Evolutionary conservation across 2,329 filamentous ascomycete genomes (phyloP), one percentile per base, ranked within the genome.

Genomic region (Clathrospora elynae): DNA sequence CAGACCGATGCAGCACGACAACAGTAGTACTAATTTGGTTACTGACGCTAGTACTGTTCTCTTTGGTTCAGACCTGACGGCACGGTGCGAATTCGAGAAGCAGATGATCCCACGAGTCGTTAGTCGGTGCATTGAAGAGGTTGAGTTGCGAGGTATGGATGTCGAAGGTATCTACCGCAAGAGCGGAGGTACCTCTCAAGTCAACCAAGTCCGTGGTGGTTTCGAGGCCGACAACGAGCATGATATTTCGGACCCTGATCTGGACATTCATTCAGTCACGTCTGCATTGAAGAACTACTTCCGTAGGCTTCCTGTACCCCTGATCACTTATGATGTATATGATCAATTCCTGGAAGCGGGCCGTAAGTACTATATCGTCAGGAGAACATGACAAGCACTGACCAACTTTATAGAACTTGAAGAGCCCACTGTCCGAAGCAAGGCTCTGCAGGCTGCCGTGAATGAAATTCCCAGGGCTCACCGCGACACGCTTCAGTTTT

Each of bases 241-340:
- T 66, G 92, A 97, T 66, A 95, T 99, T 44, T 95, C 90, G 3
- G 93, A 97, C 61, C 88, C 90, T 1, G 87, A 90, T 55, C 79
- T 97, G 40, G 93, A 99, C 68, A 97, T 99, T 51, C 95, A 95
- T 42, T 90, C 93, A 9, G 90, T 99, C 42, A 97, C 93, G 2
- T 96, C 90, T 64, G 88, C 92, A 13, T 73, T 99, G 61, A 99
- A 99, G 75, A 92, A 97, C 71, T 99, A 97, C 68, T 96, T 99
- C 81, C 84, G 93, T 58, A 93, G 91, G 71, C 78, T 97, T 23
- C 93, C 93, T 1, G 87, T 81, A 6, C 93, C 93, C 3, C 78
- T 99, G 20, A 83, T 99, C 59, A 96, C 92, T 0, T 96, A 87
- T 69, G 89, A 95, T 14, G 85, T 95, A 17, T 99, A 99, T 64